Base-by-base conservation (phyloP, 192 early-diverging fungal genomes). In the Umbelopsis sp. region DNA sequence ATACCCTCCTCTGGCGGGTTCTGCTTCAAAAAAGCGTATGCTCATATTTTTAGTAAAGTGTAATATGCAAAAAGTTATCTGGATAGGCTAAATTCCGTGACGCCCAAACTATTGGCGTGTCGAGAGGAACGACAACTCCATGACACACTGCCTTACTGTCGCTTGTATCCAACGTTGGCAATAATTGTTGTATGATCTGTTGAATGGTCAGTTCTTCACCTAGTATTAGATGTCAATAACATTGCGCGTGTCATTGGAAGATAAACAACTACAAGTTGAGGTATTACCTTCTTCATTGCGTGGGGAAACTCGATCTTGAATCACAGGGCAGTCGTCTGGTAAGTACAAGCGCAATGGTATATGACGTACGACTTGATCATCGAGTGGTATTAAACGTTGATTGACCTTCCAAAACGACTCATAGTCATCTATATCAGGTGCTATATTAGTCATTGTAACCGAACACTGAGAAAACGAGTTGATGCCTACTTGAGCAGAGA, bases 1-100 rank as follows among this genome's bases (percentile, higher is more conserved):
- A 62, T 62, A 62, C 26, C 17, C 31, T 62, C 31, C 31, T 59
- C 14, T 32, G 25, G 54, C 29, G 14, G 38, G 29, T 11, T 62
- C 31, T 62, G 56, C 31, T 62, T 5, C n/a, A 26, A 2, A 17
- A 29, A 62, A 62, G 25, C 4, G 3, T 11, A n/a, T 34, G 24
- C 3, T 20, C 14, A 12, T 34, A 20, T 62, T 11, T 62, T 62
- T 36, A 62, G 56, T n/a, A 62, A 29, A 62, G 56, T 34, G 56
- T 32, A 71, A 95, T 76, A 75, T 95, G 94, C 70, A 95, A 76
- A 77, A 95, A 95, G 76, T 89, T 91, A 80, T 95, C 94, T 7
- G 90, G 85, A 77, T 92, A 93, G 24, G 87, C 87, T 44, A 92
- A 78, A 74, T 93, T 91, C 32, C 88, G 84, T 41, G 88, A 87